Percentiles rank a stretch among this genome's conserved stretches.
Conservation (phyloP, 352 stramenopile species). For the Pythium aristosporum region DNA sequence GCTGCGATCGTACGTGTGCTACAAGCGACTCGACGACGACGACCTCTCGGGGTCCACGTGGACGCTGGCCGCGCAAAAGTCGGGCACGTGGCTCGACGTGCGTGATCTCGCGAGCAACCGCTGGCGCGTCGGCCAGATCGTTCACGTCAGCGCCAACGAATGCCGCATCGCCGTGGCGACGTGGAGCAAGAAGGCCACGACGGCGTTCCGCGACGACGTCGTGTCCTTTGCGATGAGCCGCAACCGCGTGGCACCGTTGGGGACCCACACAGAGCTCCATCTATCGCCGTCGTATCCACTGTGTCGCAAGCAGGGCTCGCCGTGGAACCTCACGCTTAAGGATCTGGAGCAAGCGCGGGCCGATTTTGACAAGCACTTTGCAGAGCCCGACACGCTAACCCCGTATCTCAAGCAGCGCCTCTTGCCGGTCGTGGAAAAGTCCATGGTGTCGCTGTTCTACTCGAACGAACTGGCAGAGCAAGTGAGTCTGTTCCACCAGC, state of each 20-base stretch:
- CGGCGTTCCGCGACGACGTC: constrained; percentile 60
- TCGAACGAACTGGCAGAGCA: constrained; percentile 73
- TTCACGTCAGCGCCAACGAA: constrained; percentile 57
- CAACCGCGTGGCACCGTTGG: constrained; percentile 66
- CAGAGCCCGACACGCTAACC: constrained; percentile 25
- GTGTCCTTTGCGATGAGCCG: constrained; percentile 55
- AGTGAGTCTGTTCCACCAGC: constrained; percentile 78
- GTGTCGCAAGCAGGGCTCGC: constrained; percentile 64
- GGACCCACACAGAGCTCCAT: constrained; percentile 73
- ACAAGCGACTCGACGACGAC: constrained; percentile 56
- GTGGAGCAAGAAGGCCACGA: constrained; percentile 46
- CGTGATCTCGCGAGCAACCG: constrained; percentile 73
- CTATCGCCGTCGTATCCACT: constrained; percentile 80
- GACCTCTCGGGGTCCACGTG: constrained; percentile 69
- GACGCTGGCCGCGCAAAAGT: constrained; percentile 66
- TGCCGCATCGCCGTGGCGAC: constrained; percentile 69
- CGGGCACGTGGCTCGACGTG: constrained; percentile 81
- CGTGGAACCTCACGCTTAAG: constrained; percentile 63
- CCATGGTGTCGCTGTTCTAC: constrained; percentile 62
- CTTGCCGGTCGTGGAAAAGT: constrained; percentile 74
- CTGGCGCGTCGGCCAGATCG: constrained; percentile 77
- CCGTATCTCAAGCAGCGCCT: constrained; percentile 54
- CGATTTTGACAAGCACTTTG: constrained; percentile 78
- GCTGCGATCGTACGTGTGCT: constrained; percentile 72
- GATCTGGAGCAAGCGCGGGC: constrained; percentile 62